phyloP scores from a whole-genome alignment of 805 yeast genomes.

The Metschnikowia lochheadii region DNA sequence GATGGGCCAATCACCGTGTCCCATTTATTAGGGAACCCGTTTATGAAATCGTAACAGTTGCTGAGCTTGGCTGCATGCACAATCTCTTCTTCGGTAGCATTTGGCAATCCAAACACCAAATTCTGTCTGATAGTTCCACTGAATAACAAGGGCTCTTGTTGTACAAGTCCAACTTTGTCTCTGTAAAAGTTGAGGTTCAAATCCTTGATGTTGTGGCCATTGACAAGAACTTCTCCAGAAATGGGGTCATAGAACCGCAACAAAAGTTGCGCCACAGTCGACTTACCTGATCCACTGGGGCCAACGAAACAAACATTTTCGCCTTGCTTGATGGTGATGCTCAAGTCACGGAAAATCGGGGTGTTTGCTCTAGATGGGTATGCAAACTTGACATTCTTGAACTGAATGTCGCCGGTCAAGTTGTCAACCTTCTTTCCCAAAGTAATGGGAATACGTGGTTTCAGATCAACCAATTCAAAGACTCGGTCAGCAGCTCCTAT shows the following conservation, averaged over 20 bases:
- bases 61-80: constrained; percentile 62
- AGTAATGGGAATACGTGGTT: constrained; percentile 66
- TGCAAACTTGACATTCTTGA: constrained; percentile 60
- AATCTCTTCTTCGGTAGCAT: constrained; percentile 58
- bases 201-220: constrained; percentile 57
- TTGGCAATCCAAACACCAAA: constrained; percentile 64
- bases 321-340: constrained; percentile 65
- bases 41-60: constrained; percentile 66
- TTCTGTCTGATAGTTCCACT: constrained; percentile 84
- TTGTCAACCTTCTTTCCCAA: constrained; percentile 48
- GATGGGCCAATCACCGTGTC: constrained; percentile 79
- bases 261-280: constrained; percentile 76
- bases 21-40: constrained; percentile 74
- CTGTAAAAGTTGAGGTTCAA: constrained; percentile 73
- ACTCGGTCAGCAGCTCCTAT: constrained; percentile 92
- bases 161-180: constrained; percentile 78
- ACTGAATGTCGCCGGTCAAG: constrained; percentile 54
- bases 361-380: constrained; percentile 84
- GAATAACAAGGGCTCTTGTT: constrained; percentile 87
- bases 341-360: constrained; percentile 56
- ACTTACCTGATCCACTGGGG: constrained; percentile 96
- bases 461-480: constrained; percentile 78
- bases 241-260: constrained; percentile 80
- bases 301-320: constrained; percentile 93
- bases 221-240: constrained; percentile 59